Evolutionary conservation across 2,329 filamentous ascomycete genomes (phyloP).

Genomic region (Fusarium metavorans): DNA sequence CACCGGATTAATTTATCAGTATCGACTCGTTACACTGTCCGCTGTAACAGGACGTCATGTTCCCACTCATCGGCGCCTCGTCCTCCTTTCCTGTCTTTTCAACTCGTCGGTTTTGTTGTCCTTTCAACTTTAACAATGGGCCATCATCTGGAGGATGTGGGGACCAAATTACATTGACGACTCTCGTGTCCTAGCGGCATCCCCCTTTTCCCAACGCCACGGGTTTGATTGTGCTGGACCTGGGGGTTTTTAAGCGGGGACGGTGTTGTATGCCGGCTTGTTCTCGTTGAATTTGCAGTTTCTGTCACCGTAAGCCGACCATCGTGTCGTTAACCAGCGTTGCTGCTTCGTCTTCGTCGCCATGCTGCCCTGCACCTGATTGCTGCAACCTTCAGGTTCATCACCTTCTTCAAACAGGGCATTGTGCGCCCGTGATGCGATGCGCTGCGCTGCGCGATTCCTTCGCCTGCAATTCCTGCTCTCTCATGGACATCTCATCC

Average conservation of each 20-base stretch:
- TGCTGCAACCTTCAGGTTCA: conserved; percentile 4
- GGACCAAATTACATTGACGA: conserved; percentile 41
- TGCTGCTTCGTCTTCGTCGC: conserved; percentile 7
- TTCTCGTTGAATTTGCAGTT: conserved; percentile 8
- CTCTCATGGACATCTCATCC: background rate
- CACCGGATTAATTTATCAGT: conserved; percentile 20
- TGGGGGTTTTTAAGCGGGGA: conserved; percentile 32
- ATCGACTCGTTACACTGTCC: conserved; percentile 20
- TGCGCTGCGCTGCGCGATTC: background rate
- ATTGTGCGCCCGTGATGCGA: background rate
- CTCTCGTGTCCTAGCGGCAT: conserved; percentile 30
- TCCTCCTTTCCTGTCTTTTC: conserved; percentile 5
- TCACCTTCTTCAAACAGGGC: background rate
- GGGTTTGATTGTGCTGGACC: conserved; percentile 33
- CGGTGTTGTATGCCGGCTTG: conserved; percentile 15
- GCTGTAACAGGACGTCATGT: conserved; percentile 29
- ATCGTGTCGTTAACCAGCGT: conserved; percentile 1
- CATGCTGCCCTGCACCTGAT: conserved; percentile 9
- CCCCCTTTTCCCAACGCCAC: conserved; percentile 40
- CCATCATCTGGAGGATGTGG: conserved; percentile 44
- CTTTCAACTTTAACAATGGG: conserved; percentile 28
- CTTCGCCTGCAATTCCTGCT: background rate
- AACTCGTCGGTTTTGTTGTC: conserved; percentile 12
- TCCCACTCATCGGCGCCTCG: conserved; percentile 21
- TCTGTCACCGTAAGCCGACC: background rate